A percentile compares a stretch with the other conserved stretches of the same genome.
phyloP scores from a whole-genome alignment of 805 yeast genomes.

The Pichia nakasei region DNA sequence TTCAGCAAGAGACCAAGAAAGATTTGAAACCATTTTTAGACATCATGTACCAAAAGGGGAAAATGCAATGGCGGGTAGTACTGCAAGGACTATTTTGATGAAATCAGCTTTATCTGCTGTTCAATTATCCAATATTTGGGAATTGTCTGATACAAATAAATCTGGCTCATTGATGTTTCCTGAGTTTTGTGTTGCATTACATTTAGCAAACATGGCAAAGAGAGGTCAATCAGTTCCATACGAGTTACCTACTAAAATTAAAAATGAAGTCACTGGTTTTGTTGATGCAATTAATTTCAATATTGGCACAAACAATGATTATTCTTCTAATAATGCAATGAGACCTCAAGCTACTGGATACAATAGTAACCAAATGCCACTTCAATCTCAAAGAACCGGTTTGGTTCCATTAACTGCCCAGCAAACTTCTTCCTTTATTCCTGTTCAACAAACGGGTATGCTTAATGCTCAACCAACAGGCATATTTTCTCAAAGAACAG shows the following conservation, averaged over 20 bases:
- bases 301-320: constrained; percentile 39
- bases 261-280: constrained; percentile 79
- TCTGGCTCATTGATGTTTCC: constrained; percentile 86
- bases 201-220: constrained; percentile 69
- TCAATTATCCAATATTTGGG: constrained; percentile 82
- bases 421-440: constrained; percentile 24
- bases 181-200: constrained; percentile 88
- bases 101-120: constrained; percentile 71
- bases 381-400: constrained; percentile 44
- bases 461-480: constrained; percentile 32
- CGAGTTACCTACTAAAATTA: constrained; percentile 59
- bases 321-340: constrained; percentile 7
- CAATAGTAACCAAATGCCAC: not conserved
- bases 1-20: constrained; percentile 75
- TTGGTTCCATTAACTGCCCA: constrained; percentile 26
- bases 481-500: constrained; percentile 36
- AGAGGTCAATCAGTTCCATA: constrained; percentile 74
- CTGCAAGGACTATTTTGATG: constrained; percentile 72
- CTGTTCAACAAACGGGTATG: constrained; percentile 43
- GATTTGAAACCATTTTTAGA: constrained; percentile 78
- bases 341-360: constrained; percentile 24
- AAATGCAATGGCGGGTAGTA: constrained; percentile 55
- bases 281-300: constrained; percentile 81
- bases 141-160: constrained; percentile 77
- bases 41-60: constrained; percentile 70